Evolutionary conservation across 441 rosid genomes (phyloP).

Genomic region (Theobroma grandiflorum): DNA sequence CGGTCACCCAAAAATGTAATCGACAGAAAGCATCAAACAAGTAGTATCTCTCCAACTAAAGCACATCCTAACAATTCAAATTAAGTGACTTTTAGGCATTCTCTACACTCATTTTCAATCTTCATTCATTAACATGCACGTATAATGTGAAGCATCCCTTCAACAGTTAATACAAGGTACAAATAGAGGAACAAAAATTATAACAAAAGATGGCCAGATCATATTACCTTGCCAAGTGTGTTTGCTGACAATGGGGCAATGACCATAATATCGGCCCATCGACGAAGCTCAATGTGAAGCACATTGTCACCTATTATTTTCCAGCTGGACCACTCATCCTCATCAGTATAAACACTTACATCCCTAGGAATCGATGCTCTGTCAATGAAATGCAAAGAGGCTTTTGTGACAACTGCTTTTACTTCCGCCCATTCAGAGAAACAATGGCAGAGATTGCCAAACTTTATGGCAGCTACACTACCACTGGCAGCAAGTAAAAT

Average conservation of each 20-base stretch:
- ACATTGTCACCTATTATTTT: slow-evolving; percentile 75
- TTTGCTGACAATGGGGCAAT: slow-evolving; percentile 87
- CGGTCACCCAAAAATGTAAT: background rate
- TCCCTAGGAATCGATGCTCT: slow-evolving; percentile 70
- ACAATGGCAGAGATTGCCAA: slow-evolving; percentile 79
- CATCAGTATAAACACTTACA: slow-evolving; percentile 69
- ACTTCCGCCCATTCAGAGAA: slow-evolving; percentile 90
- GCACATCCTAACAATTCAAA: background rate
- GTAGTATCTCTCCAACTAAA: background rate
- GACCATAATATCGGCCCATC: slow-evolving; percentile 92
- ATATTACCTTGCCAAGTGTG: slow-evolving; percentile 81
- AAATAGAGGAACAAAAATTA: background rate
- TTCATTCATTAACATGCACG: background rate
- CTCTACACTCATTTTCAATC: background rate
- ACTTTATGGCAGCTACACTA: slow-evolving; percentile 91
- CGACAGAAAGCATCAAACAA: slow-evolving; percentile 1
- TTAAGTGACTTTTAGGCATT: background rate
- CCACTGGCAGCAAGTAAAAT: slow-evolving; percentile 87
- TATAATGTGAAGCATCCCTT: background rate
- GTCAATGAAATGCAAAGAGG: slow-evolving; percentile 79
- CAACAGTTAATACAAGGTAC: background rate
- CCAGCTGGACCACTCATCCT: slow-evolving; percentile 88
- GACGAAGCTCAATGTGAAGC: slow-evolving; percentile 81
- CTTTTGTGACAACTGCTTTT: slow-evolving; percentile 74
- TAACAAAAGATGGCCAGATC: background rate